Percentiles rank a stretch among this genome's conserved stretches.
phyloP scores from a whole-genome alignment of 768 basidiomycete species.

The Boletus pseudo-olivaceus region DNA sequence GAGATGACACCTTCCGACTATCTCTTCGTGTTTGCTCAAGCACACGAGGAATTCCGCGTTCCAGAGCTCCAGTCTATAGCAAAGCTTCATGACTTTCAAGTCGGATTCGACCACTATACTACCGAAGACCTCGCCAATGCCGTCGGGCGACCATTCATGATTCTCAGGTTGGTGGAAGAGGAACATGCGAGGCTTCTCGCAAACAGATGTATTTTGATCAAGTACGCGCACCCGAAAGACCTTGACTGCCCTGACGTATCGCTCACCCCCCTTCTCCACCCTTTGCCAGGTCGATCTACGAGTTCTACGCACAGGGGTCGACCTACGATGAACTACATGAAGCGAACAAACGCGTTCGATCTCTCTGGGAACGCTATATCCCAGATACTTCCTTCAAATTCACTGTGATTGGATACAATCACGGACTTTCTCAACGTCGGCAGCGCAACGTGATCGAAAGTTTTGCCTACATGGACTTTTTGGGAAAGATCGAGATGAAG shows the following conservation, averaged over 20 bases:
- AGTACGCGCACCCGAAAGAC: constrained; percentile 42
- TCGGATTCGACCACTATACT: constrained; percentile 43
- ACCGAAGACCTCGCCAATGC: constrained; percentile 46
- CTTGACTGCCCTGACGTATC: not conserved
- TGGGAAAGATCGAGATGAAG: constrained; percentile 80
- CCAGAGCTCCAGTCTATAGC: constrained; percentile 80
- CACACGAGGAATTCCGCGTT: constrained; percentile 76
- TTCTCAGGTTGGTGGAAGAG: constrained; percentile 64
- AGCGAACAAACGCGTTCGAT: constrained; percentile 39
- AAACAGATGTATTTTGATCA: constrained; percentile 76
- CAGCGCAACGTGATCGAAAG: constrained; percentile 68
- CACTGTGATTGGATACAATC: constrained; percentile 68
- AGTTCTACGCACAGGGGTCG: constrained; percentile 69
- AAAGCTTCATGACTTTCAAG: constrained; percentile 64
- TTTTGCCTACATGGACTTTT: constrained; percentile 82
- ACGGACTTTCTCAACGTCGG: constrained; percentile 63
- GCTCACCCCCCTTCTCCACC: not conserved
- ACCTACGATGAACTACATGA: constrained; percentile 71
- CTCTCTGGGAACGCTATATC: constrained; percentile 57
- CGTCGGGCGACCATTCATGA: constrained; percentile 64
- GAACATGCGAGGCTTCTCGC: constrained; percentile 74
- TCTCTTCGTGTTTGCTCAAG: constrained; percentile 77
- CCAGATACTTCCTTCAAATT: constrained; percentile 79
- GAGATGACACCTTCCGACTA: constrained; percentile 34
- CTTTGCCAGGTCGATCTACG: constrained; percentile 61